These are phyloP conservation scores for Amanita subjunquillea DNA, from an alignment of 768 basidiomycete species.

Conservation along the genomic window DNA sequence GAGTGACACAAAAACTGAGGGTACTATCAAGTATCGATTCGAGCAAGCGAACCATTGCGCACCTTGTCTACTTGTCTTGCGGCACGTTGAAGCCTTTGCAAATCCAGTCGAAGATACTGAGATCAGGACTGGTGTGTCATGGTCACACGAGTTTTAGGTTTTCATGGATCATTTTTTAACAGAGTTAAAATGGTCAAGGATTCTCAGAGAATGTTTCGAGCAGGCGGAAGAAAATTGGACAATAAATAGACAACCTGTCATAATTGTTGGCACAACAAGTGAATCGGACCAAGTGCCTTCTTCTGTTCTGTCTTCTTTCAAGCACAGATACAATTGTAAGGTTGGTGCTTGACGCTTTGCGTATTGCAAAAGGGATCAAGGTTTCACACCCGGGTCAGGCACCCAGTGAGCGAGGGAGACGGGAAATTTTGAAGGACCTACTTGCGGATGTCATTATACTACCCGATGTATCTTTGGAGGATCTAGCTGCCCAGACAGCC, in stretches of 20 bases:
- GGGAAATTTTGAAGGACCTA: constrained; percentile 43
- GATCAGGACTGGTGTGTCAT: constrained; percentile 45
- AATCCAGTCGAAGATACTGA: constrained; percentile 57
- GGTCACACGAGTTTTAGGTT: neutral
- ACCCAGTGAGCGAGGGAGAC: constrained; percentile 68
- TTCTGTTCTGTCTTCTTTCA: constrained; percentile 62
- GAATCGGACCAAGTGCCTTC: constrained; percentile 57
- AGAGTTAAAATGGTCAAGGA: constrained; percentile 49
- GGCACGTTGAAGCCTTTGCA: constrained; percentile 72
- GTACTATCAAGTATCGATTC: constrained; percentile 56
- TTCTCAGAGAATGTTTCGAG: constrained; percentile 54
- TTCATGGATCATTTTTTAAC: neutral
- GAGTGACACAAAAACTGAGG: constrained; percentile 65
- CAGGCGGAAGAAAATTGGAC: constrained; percentile 47
- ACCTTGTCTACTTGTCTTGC: constrained; percentile 76
- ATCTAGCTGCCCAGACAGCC: constrained; percentile 80
- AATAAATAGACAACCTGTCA: constrained; percentile 55
- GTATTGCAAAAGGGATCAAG: neutral
- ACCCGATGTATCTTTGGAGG: constrained; percentile 68
- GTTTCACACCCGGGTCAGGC: constrained; percentile 35
- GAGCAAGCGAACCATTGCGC: constrained; percentile 70
- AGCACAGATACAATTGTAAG: constrained; percentile 73
- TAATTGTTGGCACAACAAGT: constrained; percentile 66
- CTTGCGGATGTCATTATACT: constrained; percentile 34
- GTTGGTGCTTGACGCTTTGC: constrained; percentile 24